Conservation (phyloP, 768 basidiomycete genomes). For the Kwoniella newhampshirensis region DNA sequence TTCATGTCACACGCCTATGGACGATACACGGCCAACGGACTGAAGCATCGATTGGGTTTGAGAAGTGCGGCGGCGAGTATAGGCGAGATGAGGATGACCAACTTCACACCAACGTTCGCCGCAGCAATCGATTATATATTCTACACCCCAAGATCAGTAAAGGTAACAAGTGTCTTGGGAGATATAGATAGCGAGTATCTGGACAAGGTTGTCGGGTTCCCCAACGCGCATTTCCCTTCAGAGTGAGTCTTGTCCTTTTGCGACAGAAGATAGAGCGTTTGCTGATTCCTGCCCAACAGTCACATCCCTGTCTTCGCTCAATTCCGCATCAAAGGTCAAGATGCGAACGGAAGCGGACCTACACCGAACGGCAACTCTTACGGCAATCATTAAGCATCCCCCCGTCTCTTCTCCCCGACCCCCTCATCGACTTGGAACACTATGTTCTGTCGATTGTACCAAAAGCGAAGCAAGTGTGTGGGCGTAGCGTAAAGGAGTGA, state of each 20-base stretch:
- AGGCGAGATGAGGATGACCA: constrained; percentile 71
- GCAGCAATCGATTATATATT: constrained; percentile 92
- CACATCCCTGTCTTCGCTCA: constrained; percentile 51
- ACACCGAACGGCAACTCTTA: constrained; percentile 4
- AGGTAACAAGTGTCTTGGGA: constrained; percentile 78
- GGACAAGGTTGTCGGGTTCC: constrained; percentile 91
- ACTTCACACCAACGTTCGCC: constrained; percentile 82
- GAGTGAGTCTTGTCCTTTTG: constrained; percentile 65
- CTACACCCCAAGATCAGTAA: constrained; percentile 73
- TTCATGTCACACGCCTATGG: constrained; percentile 92
- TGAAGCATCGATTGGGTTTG: constrained; percentile 74
- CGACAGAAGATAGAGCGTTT: neutral
- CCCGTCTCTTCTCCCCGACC: no score
- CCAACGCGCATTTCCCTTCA: constrained; percentile 92
- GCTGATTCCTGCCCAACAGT: constrained; percentile 12
- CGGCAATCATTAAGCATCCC: neutral
- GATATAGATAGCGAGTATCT: constrained; percentile 82
- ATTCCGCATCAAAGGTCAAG: constrained; percentile 44
- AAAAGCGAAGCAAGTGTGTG: no score
- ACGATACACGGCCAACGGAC: constrained; percentile 75
- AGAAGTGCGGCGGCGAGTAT: constrained; percentile 77
- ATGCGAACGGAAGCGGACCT: neutral
- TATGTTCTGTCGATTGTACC: no score
- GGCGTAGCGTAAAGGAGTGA: no score
- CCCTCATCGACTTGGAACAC: no score